Conservation (phyloP, 805 yeast genomes). For the Yamadazyma sp. region DNA sequence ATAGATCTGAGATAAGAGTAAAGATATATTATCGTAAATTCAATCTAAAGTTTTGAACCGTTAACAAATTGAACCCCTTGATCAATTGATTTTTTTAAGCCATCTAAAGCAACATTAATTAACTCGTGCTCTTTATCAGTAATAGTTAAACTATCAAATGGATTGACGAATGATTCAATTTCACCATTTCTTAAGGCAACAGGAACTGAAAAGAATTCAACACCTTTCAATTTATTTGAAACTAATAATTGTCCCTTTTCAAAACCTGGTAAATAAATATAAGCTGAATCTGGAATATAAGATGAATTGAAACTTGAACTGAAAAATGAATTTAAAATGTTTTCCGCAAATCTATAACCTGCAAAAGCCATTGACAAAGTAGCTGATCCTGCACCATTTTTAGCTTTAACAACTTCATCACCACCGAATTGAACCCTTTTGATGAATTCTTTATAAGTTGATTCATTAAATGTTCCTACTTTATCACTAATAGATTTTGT, state of each 20-base stretch:
- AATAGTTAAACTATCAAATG: slow-evolving; percentile 28
- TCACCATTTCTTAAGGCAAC: slow-evolving; percentile 39
- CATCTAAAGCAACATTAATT: slow-evolving; percentile 35
- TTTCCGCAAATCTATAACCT: slow-evolving; percentile 74
- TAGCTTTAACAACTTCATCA: slow-evolving; percentile 94
- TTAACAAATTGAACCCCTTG: slow-evolving; percentile 40
- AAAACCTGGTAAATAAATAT: slow-evolving; percentile 53
- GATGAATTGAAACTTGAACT: slow-evolving; percentile 17
- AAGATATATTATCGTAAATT: too few species aligned
- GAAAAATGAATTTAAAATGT: slow-evolving; percentile 34
- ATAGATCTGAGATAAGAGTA: too few species aligned
- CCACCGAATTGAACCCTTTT: slow-evolving; percentile 66
- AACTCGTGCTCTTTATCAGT: slow-evolving; percentile 31
- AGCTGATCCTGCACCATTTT: slow-evolving; percentile 93
- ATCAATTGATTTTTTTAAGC: slow-evolving; percentile 36
- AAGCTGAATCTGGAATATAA: slow-evolving; percentile 44
- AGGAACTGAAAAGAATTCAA: slow-evolving; percentile 49
- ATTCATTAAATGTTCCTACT: slow-evolving; percentile 11
- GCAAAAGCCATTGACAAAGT: slow-evolving; percentile 96
- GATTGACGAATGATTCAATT: slow-evolving; percentile 33
- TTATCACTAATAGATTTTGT: slow-evolving; percentile 15
- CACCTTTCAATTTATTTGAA: slow-evolving; percentile 31
- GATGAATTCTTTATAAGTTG: slow-evolving; percentile 27
- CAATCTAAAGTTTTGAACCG: slow-evolving; percentile 6
- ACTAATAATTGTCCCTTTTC: slow-evolving; percentile 45